Percentiles rank a stretch among this genome's conserved stretches.
phyloP scores from a whole-genome alignment of 2,329 filamentous ascomycete species.

The Nemania sp. region DNA sequence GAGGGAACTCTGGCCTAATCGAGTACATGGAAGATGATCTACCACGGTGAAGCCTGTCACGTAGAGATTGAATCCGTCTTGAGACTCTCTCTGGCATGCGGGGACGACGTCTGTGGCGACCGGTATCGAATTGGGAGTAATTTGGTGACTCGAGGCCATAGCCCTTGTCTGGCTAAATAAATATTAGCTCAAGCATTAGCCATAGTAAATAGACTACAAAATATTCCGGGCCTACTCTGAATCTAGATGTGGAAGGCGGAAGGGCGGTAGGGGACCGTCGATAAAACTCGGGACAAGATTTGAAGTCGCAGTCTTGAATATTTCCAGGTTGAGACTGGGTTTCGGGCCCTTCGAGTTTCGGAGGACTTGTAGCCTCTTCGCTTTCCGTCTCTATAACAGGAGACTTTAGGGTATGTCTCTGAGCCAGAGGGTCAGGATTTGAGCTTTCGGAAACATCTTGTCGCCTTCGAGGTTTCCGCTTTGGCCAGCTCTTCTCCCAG shows the following conservation, averaged over 20 bases:
- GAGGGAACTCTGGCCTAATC: conserved; percentile 46
- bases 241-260: conserved; percentile 10
- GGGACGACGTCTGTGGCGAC: conserved; percentile 38
- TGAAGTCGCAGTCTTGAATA: conserved; percentile 33
- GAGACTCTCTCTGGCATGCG: conserved; percentile 39
- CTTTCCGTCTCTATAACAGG: conserved; percentile 17
- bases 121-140: conserved; percentile 38
- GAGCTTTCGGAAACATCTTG: conserved; percentile 49
- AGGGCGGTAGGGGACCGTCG: conserved; percentile 26
- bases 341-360: conserved; percentile 28
- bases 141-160: conserved; percentile 29
- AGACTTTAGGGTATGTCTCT: conserved; percentile 6
- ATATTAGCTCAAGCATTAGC: too few species aligned
- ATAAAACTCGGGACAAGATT: conserved; percentile 50
- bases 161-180: conserved; percentile 36
- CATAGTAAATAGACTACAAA: neutral
- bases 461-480: conserved; percentile 44
- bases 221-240: conserved; percentile 23
- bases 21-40: conserved; percentile 46
- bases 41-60: conserved; percentile 41
- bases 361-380: conserved; percentile 8
- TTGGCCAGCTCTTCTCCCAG: conserved; percentile 47
- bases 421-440: conserved; percentile 20
- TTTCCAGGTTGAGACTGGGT: conserved; percentile 37
- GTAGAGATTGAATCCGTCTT: conserved; percentile 43